These are phyloP conservation scores for Nicotiana tabacum DNA, from an alignment of 257 asterid genomes.

Conservation along the genomic window DNA sequence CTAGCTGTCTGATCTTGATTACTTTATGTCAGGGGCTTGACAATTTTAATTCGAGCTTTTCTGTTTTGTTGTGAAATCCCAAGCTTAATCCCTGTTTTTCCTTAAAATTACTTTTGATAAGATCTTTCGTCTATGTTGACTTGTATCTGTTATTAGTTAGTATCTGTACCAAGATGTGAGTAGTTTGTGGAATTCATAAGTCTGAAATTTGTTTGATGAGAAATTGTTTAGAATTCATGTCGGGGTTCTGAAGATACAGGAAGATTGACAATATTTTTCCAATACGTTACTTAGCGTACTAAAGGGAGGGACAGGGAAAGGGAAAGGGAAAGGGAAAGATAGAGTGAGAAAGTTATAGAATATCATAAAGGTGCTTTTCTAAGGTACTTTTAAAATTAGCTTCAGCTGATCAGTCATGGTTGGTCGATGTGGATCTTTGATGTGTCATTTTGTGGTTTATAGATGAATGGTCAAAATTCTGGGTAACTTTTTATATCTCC, in stretches of 20 bases:
- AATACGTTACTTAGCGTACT: neutral
- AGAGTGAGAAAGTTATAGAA: neutral
- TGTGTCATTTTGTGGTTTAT: slow-evolving; percentile 5
- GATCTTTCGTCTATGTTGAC: neutral
- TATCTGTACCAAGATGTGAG: neutral
- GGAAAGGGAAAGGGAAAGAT: too few species aligned
- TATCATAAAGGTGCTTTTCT: neutral
- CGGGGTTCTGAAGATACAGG: neutral
- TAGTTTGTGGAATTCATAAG: neutral
- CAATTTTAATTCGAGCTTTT: neutral
- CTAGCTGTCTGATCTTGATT: neutral
- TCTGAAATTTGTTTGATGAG: neutral
- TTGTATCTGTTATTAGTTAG: neutral
- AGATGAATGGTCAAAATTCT: slow-evolving; percentile 5
- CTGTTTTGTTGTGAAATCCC: neutral
- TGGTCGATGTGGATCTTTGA: neutral
- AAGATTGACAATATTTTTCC: neutral
- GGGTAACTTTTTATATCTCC: neutral
- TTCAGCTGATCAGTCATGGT: neutral
- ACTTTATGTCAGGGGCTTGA: neutral
- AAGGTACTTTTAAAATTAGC: neutral
- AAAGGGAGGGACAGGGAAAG: neutral
- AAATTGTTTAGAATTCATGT: neutral
- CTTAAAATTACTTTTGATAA: neutral
- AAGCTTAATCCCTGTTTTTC: neutral